Evolutionary conservation across 441 rosid genomes (phyloP).

Genomic region (Pelargonium fulgidum): DNA sequence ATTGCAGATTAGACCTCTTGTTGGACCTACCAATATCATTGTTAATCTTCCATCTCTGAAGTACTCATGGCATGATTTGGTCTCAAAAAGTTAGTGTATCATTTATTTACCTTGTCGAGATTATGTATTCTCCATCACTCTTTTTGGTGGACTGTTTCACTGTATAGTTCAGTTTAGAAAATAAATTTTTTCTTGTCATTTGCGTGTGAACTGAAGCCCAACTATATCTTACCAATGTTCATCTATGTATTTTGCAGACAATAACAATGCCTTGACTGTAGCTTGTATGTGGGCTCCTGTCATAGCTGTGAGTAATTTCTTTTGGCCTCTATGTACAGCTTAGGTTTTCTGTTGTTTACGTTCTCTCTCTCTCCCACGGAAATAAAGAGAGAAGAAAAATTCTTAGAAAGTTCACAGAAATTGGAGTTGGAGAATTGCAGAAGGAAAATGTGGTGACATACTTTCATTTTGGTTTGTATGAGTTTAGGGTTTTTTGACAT

Average conservation of each 20-base stretch:
- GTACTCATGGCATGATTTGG: conserved; percentile 95
- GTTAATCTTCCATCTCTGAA: conserved; percentile 33
- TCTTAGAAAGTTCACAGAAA: neutral
- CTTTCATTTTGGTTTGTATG: neutral
- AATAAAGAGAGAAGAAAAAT: too few species aligned
- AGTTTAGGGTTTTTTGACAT: neutral
- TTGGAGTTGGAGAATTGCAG: neutral
- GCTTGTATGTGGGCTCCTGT: conserved; percentile 99
- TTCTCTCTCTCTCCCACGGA: too few species aligned
- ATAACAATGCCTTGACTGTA: conserved; percentile 71
- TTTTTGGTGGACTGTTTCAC: neutral
- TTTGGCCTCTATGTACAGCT: conserved; percentile 5
- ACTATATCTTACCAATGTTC: conserved; percentile 18
- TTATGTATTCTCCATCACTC: neutral
- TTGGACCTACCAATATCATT: conserved; percentile 61
- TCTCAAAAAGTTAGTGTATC: conserved; percentile 72
- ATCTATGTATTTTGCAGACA: conserved; percentile 50
- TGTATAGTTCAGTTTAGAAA: neutral
- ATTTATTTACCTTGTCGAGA: conserved; percentile 9
- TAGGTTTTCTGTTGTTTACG: neutral
- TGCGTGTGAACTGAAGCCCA: neutral
- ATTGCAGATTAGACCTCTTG: conserved; percentile 90
- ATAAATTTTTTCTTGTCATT: neutral
- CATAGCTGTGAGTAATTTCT: conserved; percentile 66
- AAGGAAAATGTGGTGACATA: neutral